Evolutionary conservation across 305 asterid species (phyloP), one percentile per base, ranked within the genome.

Genomic region (Coffea humblotiana): DNA sequence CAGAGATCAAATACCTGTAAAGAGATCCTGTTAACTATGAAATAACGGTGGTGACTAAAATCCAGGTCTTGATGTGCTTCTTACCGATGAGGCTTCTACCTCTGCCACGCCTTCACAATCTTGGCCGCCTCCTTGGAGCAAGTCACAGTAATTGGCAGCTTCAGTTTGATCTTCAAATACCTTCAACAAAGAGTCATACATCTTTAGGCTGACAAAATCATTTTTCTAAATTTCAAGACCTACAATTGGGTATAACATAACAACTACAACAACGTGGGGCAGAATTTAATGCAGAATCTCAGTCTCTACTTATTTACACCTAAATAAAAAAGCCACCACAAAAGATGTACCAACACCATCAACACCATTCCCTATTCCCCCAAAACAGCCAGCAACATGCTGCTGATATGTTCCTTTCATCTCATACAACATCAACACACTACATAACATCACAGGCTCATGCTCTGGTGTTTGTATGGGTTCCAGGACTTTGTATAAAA

Each of bases 81-180:
- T 90, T 85, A 95, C 99, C 54, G 97, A 92, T 49, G 97, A 92
- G 73, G 98, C 98, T 72, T 95, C 98, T 77, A 95, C 91, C 90
- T 95, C 97, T 65, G 97, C 98, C 61, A 93, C 91, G 58, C 95
- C 98, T 90, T 92, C 99, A 49, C 98, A 95, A 15, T 77, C 85
- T 87, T 91, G 97, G 66, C 95, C 98, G 72, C 98, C 98, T 63
- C 98, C 98, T 85, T 94, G 96, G 56, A 95, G 98, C 90, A 91
- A 82, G 82, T 90, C 94, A 27, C 96, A 91, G 67, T 91, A 91
- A 70, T 74, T 87, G 67, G 90, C 97, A 80, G 99, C 98, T 81
- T 95, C 99, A 72, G 88, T 89, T 89, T 91, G 87, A 85, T 95
- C 99, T 81, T 95, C 99, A 84, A 95, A 95, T 76, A 93, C 97